Base-by-base conservation (phyloP, 2,329 filamentous ascomycete genomes). In the Didymellaceae sp. region DNA sequence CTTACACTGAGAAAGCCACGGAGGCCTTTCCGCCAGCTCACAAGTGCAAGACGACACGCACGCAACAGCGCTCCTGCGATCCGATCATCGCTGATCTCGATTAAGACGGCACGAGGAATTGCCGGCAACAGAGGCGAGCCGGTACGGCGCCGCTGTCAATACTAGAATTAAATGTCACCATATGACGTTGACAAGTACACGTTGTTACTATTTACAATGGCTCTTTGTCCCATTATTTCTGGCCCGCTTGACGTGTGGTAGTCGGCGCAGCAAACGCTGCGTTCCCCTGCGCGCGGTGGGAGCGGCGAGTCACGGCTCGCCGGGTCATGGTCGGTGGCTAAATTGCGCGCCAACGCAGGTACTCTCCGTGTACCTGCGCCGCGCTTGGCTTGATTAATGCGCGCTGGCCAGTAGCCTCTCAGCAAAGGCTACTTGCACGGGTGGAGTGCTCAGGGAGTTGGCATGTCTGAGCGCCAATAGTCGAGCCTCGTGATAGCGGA, bases 401-500 rank as follows among this genome's bases (percentile, higher is more conserved):
- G n/a, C n/a, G n/a, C n/a, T n/a, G n/a, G n/a, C n/a, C n/a, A n/a
- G n/a, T n/a, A n/a, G n/a, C n/a, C n/a, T n/a, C n/a, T n/a, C n/a
- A n/a, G n/a, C n/a, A n/a, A n/a, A n/a, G n/a, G n/a, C n/a, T n/a
- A n/a, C n/a, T n/a, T n/a, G n/a, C n/a, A n/a, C n/a, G n/a, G n/a
- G n/a, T n/a, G n/a, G n/a, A n/a, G n/a, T n/a, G n/a, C n/a, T n/a
- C n/a, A n/a, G n/a, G n/a, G n/a, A n/a, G n/a, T n/a, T n/a, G n/a
- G n/a, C n/a, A n/a, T 24, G 32, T 21, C 44, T 20, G 32, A 37
- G 32, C 39, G 39, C 26, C 26, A 43, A 43, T 38, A 39, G 26
- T 33, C n/a, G 13, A 26, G 14, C 16, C 47, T 51, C 47, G 47
- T 45, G 34, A 35, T 45, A 25, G 41, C 30, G 41, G 47, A 40